A percentile compares a stretch with the other conserved stretches of the same genome.
These are phyloP conservation scores for Leucocoprinus birnbaumii DNA, from an alignment of 768 basidiomycete genomes.

Conservation along the genomic window DNA sequence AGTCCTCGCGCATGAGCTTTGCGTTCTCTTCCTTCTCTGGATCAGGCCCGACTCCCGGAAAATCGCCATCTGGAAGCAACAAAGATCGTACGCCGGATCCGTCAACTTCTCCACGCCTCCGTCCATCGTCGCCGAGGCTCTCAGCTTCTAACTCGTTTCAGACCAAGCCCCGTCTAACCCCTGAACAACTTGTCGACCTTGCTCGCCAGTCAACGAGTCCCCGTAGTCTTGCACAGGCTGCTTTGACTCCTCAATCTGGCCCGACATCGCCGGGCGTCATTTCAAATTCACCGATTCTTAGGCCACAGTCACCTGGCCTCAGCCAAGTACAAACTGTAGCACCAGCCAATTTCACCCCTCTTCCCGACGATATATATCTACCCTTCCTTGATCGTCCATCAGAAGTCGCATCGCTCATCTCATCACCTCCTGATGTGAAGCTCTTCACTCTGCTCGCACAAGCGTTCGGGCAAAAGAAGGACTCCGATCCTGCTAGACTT, in stretches of 20 bases:
- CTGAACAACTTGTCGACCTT: slow-evolving; percentile 74
- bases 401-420: slow-evolving; percentile 71
- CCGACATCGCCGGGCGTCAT: slow-evolving; percentile 19
- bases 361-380: slow-evolving; percentile 75
- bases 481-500: slow-evolving; percentile 5
- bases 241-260: slow-evolving; percentile 19
- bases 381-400: slow-evolving; percentile 83
- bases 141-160: slow-evolving; percentile 28
- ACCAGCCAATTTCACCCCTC: slow-evolving; percentile 67
- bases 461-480: slow-evolving; percentile 45
- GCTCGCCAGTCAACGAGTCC: slow-evolving; percentile 59
- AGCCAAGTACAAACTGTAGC: slow-evolving; percentile 16
- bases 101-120: slow-evolving; percentile 41
- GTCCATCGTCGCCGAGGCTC: slow-evolving; percentile 47
- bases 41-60: slow-evolving; percentile 19
- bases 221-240: slow-evolving; percentile 17
- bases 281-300: slow-evolving; percentile 19
- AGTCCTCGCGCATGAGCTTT: slow-evolving; percentile 14
- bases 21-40: slow-evolving; percentile 43
- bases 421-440: slow-evolving; percentile 60
- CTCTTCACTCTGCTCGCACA: slow-evolving; percentile 73
- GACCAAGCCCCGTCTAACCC: slow-evolving; percentile 52
- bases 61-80: slow-evolving; percentile 15
- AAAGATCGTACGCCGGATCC: slow-evolving; percentile 22
- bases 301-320: not conserved